Evolutionary conservation across 2,329 filamentous ascomycete species (phyloP).

Genomic region (Xylaria sp.): DNA sequence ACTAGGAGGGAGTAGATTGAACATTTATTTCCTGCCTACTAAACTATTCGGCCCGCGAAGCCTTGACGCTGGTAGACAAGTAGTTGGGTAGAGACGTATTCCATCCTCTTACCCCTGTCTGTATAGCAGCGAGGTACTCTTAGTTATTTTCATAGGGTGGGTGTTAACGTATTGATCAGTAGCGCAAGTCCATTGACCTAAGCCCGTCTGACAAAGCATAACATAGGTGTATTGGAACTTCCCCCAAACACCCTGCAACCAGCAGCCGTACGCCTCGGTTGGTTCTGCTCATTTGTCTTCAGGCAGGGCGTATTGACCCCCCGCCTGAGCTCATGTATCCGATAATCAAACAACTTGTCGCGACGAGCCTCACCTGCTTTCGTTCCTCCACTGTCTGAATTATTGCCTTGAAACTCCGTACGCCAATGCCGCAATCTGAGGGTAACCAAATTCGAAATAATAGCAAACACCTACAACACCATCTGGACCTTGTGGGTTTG

Average conservation of each 20-base stretch:
- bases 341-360: slow-evolving; percentile 25
- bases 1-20: slow-evolving; percentile 11
- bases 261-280: slow-evolving; percentile 9
- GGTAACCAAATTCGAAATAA: slow-evolving; percentile 17
- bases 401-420: slow-evolving; percentile 25
- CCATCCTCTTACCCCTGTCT: slow-evolving; percentile 22
- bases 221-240: slow-evolving; percentile 16
- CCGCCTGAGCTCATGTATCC: slow-evolving; percentile 13
- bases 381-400: slow-evolving; percentile 20
- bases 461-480: slow-evolving; percentile 20
- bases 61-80: slow-evolving; percentile 6
- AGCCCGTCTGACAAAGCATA: slow-evolving; percentile 9
- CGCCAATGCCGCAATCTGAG: slow-evolving; percentile 21
- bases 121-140: slow-evolving; percentile 3
- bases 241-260: background rate
- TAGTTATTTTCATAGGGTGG: slow-evolving; percentile 5
- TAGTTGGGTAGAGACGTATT: slow-evolving; percentile 25
- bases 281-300: slow-evolving; percentile 8
- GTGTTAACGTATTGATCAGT: slow-evolving; percentile 20
- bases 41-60: slow-evolving; percentile 9
- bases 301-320: slow-evolving; percentile 5
- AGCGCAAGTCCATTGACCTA: slow-evolving; percentile 10
- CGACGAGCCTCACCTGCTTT: slow-evolving; percentile 16
- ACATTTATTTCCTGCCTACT: slow-evolving; percentile 22
- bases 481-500: slow-evolving; percentile 10